Conservation (phyloP, 2,329 filamentous ascomycete species). For the Lachnellula willkommii region DNA sequence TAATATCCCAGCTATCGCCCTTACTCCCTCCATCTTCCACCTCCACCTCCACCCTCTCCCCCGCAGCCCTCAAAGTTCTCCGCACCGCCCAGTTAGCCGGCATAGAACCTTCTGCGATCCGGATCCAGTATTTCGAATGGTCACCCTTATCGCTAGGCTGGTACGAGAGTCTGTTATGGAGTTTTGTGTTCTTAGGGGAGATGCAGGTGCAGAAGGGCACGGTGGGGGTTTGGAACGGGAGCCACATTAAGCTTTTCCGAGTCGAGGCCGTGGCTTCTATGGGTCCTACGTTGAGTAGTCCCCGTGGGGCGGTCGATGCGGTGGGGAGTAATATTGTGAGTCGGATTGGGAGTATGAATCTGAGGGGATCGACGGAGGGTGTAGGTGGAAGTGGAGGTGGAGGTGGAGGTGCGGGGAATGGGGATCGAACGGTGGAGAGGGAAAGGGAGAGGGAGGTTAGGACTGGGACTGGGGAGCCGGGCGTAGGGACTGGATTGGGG, state of each 20-base stretch:
- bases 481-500: constrained; percentile 2
- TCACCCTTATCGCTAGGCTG: constrained; percentile 83
- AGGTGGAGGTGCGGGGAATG: constrained; percentile 11
- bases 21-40: constrained; percentile 47
- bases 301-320: constrained; percentile 85
- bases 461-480: constrained; percentile 5
- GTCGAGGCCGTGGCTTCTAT: constrained; percentile 79
- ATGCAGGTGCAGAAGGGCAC: constrained; percentile 82
- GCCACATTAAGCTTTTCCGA: constrained; percentile 78
- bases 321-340: constrained; percentile 87
- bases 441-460: background rate
- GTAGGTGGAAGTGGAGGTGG: constrained; percentile 5
- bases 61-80: constrained; percentile 50
- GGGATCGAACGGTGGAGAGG: constrained; percentile 2
- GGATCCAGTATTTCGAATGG: constrained; percentile 92
- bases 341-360: constrained; percentile 68
- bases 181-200: constrained; percentile 84
- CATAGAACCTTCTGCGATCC: constrained; percentile 68
- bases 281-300: constrained; percentile 76
- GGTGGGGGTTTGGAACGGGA: constrained; percentile 91
- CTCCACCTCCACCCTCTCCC: constrained; percentile 39
- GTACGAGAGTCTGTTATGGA: constrained; percentile 94
- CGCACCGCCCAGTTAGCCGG: constrained; percentile 59
- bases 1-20: constrained; percentile 62
- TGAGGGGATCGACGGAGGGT: constrained; percentile 24